Evolutionary conservation across 306 rosid genomes (phyloP), one percentile per base, ranked within the genome.

Genomic region (Quercus berberidifolia): DNA sequence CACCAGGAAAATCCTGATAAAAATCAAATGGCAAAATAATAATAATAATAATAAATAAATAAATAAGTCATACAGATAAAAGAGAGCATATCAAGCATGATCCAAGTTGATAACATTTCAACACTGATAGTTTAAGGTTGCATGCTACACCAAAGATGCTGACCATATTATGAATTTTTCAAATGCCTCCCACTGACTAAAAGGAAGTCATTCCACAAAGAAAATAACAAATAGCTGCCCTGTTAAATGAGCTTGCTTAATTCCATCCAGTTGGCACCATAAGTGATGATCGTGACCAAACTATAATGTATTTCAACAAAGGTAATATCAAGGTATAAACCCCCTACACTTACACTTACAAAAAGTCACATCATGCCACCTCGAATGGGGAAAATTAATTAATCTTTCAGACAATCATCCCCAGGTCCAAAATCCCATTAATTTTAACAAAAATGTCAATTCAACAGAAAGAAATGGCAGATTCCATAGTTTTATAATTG

Each of bases 1-100:
- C 41, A 64, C 78, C 84, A 77, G 85, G 14, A 70, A 80, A 75
- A 13, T 19, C 51, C 76, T 49, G 5, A 49, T 64, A 35, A 81
- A 62, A 41, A 26, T 58, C 57, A 78, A 31, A 21, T 68, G 25
- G 57, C 13, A 15, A 28, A 3, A 23, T 17, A 49, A 49, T 49
- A 49, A 6, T 49, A 49, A 6, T 58, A 30, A 12, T 2, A 41
- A 38, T 0, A 38, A 41, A 8, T 7, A 41, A 41, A 41, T 41
- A 41, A 41, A 41, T 2, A 41, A 30, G 33, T 14, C n/a, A 30
- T 5, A 74, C 6, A 2, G 46, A 69, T 75, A 41, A 74, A 23
- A 73, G 69, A 43, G 41, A 13, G 77, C 41, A 70, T 18, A 54
- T 33, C 78, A 73, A 28, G 18, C 46, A 64, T 55, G 46, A 2